Conservation (phyloP, 371 early-diverging fungal species). For the Entomophthora muscae region DNA sequence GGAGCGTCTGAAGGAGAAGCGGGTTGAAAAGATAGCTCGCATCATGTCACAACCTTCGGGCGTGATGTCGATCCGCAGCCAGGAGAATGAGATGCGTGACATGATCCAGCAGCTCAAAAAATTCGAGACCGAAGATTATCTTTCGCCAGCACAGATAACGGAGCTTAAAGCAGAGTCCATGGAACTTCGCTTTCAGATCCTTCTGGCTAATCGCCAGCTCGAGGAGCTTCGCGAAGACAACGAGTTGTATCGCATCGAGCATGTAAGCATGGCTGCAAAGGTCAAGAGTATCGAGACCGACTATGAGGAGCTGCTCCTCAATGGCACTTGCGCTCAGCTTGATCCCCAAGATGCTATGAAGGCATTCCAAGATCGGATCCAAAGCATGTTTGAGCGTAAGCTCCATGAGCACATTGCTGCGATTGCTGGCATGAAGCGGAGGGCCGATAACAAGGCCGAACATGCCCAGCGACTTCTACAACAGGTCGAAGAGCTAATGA, state of each 20-base stretch:
- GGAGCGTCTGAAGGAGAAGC: conserved; percentile 32
- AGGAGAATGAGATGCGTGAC: conserved; percentile 54
- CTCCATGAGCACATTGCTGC: conserved; percentile 35
- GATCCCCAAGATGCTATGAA: not conserved
- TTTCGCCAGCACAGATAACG: conserved; percentile 47
- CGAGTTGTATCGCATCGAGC: conserved; percentile 19
- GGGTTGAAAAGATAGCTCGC: conserved; percentile 60
- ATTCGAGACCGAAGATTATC: conserved; percentile 18
- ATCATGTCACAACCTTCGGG: conserved; percentile 73
- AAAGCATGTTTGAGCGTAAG: not conserved
- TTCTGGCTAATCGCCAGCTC: conserved; percentile 35
- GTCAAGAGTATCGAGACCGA: conserved; percentile 57
- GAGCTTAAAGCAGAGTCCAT: conserved; percentile 61
- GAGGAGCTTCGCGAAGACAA: conserved; percentile 30
- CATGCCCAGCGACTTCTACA: not conserved
- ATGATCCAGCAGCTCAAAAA: conserved; percentile 42
- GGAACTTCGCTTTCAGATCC: conserved; percentile 42
- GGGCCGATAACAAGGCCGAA: conserved; percentile 12
- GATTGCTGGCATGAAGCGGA: conserved; percentile 55
- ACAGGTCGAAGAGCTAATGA: not conserved
- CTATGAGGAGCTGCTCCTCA: conserved; percentile 66
- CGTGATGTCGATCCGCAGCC: conserved; percentile 28
- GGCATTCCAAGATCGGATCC: not conserved
- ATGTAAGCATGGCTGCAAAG: conserved; percentile 30
- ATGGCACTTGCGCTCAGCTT: not conserved